Conservation (phyloP, 2,329 filamentous ascomycete genomes). For the Cryphonectria parasitica region DNA sequence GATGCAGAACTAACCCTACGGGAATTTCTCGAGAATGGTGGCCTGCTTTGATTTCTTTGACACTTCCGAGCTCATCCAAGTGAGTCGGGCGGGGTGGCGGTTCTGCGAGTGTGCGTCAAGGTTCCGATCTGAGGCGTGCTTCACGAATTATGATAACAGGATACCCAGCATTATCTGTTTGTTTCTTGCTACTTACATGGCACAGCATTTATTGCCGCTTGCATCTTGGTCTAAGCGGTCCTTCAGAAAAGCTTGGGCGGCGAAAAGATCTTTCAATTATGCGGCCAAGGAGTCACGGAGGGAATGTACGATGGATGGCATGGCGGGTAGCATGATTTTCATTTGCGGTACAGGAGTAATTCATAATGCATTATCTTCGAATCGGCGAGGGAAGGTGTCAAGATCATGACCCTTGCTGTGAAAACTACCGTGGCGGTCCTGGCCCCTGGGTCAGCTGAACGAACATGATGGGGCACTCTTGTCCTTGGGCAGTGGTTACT, state of each 20-base stretch:
- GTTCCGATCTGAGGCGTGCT: not conserved
- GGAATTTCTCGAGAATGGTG: not conserved
- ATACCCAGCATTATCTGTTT: slow-evolving; percentile 1
- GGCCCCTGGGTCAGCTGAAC: not conserved
- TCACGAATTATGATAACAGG: not conserved
- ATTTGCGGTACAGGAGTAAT: not conserved
- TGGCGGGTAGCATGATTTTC: not conserved
- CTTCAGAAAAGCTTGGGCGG: not conserved
- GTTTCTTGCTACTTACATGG: not conserved
- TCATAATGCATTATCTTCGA: not conserved
- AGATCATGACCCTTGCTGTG: not conserved
- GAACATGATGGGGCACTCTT: not conserved
- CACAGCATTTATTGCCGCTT: not conserved
- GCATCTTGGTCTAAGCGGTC: not conserved
- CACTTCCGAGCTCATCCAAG: not conserved
- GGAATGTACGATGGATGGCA: not conserved
- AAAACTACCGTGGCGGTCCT: not conserved
- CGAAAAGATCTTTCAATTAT: not conserved
- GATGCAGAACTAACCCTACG: not conserved
- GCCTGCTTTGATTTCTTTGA: not conserved
- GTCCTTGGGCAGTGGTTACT: not conserved
- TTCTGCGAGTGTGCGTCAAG: not conserved
- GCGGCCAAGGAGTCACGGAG: not conserved
- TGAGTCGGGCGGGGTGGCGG: not conserved
- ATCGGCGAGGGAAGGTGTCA: too few relatives aligned